Evolutionary conservation across 805 yeast genomes (phyloP).

Genomic region (Phaffomyces antillensis): DNA sequence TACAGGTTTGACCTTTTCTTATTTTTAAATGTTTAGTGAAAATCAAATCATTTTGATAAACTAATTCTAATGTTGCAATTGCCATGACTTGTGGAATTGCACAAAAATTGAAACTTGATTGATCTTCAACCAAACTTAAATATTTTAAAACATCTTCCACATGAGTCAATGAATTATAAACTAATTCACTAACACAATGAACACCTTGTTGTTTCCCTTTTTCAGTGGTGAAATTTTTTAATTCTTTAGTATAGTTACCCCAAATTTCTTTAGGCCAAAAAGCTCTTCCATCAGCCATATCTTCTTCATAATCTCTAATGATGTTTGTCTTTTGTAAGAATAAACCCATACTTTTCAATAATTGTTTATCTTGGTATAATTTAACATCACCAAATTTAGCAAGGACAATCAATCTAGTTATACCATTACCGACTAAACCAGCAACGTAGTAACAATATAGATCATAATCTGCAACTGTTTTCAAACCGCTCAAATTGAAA

Average conservation of each 20-base stretch:
- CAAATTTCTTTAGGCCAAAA: conserved; percentile 97
- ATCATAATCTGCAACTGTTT: conserved; percentile 75
- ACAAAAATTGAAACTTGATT: conserved; percentile 82
- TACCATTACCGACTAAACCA: conserved; percentile 95
- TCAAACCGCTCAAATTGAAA: conserved; percentile 73
- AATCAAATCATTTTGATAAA: conserved; percentile 73
- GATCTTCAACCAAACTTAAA: conserved; percentile 70
- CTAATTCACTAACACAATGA: conserved; percentile 74
- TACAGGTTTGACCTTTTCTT: conserved; percentile 81
- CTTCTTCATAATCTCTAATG: conserved; percentile 92
- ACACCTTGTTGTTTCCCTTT: conserved; percentile 49
- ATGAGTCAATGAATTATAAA: conserved; percentile 71
- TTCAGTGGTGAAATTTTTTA: conserved; percentile 51
- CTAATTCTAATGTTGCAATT: conserved; percentile 82
- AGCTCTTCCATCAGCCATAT: conserved; percentile 81
- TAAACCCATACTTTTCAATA: conserved; percentile 85
- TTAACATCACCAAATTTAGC: conserved; percentile 62
- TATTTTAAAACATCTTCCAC: conserved; percentile 70
- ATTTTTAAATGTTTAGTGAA: conserved; percentile 74
- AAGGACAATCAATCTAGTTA: conserved; percentile 71
- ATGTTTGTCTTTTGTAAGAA: conserved; percentile 94
- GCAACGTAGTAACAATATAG: conserved; percentile 96
- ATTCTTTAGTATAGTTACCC: conserved; percentile 64
- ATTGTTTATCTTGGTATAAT: conserved; percentile 45
- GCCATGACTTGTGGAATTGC: conserved; percentile 99